A percentile compares a stretch with the other conserved stretches of the same genome.
These are phyloP conservation scores for Saturnispora dispora DNA, from an alignment of 805 yeast genomes.

Conservation along the genomic window DNA sequence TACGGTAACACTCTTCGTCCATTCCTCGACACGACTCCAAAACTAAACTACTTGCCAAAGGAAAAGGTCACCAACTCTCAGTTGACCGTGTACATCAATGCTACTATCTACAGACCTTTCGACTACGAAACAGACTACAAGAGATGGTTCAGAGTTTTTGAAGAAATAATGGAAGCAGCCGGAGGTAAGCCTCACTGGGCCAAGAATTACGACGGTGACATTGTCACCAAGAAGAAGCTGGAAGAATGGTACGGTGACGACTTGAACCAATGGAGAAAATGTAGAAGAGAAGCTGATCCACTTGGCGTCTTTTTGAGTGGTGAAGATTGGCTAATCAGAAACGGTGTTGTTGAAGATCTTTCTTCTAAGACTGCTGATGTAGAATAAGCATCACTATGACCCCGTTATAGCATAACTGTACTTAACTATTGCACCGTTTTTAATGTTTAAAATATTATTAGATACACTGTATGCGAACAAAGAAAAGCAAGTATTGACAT, in stretches of 20 bases:
- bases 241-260: constrained; percentile 75
- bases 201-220: constrained; percentile 81
- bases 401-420: neutral
- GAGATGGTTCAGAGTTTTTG: constrained; percentile 80
- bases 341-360: constrained; percentile 48
- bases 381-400: neutral
- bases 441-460: neutral
- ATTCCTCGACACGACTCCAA: constrained; percentile 71
- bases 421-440: neutral
- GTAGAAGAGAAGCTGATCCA: constrained; percentile 70
- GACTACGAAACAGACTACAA: constrained; percentile 60
- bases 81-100: constrained; percentile 79
- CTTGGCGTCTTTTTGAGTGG: constrained; percentile 72
- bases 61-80: constrained; percentile 59
- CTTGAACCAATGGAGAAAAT: constrained; percentile 47
- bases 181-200: constrained; percentile 99
- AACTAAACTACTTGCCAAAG: constrained; percentile 45
- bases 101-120: constrained; percentile 96
- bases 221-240: constrained; percentile 64
- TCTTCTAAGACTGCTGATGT: constrained; percentile 9
- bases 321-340: constrained; percentile 69
- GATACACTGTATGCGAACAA: neutral
- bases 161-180: constrained; percentile 61
- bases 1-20: constrained; percentile 82
- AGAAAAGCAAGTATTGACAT: neutral